A percentile compares a stretch with the other conserved stretches of the same genome.
phyloP scores from a whole-genome alignment of 2,329 filamentous ascomycete species.

The Xylaria digitata region DNA sequence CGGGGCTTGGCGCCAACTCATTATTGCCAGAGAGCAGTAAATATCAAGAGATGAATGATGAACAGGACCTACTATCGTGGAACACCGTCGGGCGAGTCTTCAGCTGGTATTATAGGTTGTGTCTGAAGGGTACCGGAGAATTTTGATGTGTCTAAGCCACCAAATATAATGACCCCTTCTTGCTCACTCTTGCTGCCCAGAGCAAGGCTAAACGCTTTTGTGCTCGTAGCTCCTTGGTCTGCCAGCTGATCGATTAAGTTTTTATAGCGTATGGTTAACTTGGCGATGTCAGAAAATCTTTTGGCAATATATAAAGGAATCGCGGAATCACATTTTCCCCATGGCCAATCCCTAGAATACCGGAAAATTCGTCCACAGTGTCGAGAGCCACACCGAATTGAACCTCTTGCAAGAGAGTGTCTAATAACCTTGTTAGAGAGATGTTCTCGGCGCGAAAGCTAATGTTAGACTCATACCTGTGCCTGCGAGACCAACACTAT shows the following conservation, averaged over 20 bases:
- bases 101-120: constrained; percentile 69
- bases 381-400: constrained; percentile 74
- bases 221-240: constrained; percentile 65
- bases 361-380: constrained; percentile 60
- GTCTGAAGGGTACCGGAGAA: constrained; percentile 69
- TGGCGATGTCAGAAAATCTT: too few species aligned
- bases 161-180: constrained; percentile 74
- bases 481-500: constrained; percentile 58
- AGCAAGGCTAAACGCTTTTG: constrained; percentile 73
- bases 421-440: constrained; percentile 36
- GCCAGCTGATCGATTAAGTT: constrained; percentile 65
- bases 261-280: constrained; percentile 57
- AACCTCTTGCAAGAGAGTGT: constrained; percentile 60
- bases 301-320: too few species aligned
- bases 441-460: not conserved
- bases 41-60: not conserved
- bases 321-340: constrained; percentile 53
- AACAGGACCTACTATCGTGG: constrained; percentile 54
- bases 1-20: not conserved
- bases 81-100: constrained; percentile 65
- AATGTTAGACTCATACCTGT: constrained; percentile 44
- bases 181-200: constrained; percentile 70
- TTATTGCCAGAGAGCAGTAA: not conserved
- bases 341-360: constrained; percentile 82
- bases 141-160: constrained; percentile 73